A percentile compares a stretch with the other conserved stretches of the same genome.
phyloP scores from a whole-genome alignment of 805 yeast genomes.

The Blastobotrys americana region DNA sequence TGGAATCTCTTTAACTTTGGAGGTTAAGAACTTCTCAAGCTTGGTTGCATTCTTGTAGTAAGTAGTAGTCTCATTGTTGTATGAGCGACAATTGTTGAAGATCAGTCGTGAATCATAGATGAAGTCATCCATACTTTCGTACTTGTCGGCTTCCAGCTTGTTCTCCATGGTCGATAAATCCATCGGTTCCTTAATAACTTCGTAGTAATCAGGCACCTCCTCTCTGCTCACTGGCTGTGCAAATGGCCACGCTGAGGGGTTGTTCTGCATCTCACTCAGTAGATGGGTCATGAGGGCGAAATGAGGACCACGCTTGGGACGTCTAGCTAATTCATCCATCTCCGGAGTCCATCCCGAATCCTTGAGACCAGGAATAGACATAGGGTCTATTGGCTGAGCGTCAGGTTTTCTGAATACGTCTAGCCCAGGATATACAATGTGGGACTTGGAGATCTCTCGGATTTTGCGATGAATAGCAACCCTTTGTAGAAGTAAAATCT shows the following conservation, averaged over 20 bases:
- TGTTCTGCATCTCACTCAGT: conserved; percentile 81
- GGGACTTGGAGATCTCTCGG: conserved; percentile 67
- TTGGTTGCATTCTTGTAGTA: conserved; percentile 92
- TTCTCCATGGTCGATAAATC: conserved; percentile 93
- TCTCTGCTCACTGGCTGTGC: conserved; percentile 85
- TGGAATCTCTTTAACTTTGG: conserved; percentile 80
- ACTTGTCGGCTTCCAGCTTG: conserved; percentile 84
- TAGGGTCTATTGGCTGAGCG: conserved; percentile 52
- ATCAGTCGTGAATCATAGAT: conserved; percentile 80
- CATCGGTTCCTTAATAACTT: conserved; percentile 96
- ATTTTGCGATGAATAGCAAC: conserved; percentile 87
- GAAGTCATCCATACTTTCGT: conserved; percentile 85
- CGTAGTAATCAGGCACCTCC: conserved; percentile 94
- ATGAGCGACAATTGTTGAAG: conserved; percentile 84
- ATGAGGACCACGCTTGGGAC: conserved; percentile 92
- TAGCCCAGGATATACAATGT: conserved; percentile 75
- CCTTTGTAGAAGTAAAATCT: conserved; percentile 77
- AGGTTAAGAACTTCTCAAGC: conserved; percentile 79
- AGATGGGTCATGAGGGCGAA: conserved; percentile 88
- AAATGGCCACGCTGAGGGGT: conserved; percentile 98
- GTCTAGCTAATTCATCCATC: conserved; percentile 93
- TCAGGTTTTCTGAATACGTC: conserved; percentile 50
- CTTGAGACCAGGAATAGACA: conserved; percentile 77
- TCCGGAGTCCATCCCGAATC: conserved; percentile 99
- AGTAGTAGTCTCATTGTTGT: conserved; percentile 91